phyloP scores from a whole-genome alignment of 768 basidiomycete genomes.

The Tricholoma sp. region DNA sequence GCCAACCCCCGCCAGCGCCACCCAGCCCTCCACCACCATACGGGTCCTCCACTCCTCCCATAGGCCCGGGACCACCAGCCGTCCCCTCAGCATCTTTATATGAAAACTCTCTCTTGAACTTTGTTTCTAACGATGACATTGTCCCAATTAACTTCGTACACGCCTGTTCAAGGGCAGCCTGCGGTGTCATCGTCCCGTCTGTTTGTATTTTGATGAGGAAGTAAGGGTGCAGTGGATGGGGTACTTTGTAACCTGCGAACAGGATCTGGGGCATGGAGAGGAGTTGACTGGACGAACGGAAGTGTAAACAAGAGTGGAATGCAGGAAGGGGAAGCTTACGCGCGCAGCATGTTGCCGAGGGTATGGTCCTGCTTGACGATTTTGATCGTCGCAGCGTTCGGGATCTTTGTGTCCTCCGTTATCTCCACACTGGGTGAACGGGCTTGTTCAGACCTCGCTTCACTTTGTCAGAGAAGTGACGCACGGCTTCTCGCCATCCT shows the following conservation, averaged over 20 bases:
- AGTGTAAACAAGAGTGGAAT: neutral
- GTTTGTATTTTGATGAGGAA: conserved; percentile 96
- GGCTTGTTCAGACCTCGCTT: neutral
- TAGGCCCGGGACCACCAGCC: conserved; percentile 17
- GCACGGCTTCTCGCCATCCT: conserved; percentile 92
- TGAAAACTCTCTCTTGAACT: conserved; percentile 80
- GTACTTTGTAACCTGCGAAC: conserved; percentile 97
- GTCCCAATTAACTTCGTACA: conserved; percentile 76
- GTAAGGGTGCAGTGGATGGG: conserved; percentile 91
- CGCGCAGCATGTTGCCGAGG: conserved; percentile 91
- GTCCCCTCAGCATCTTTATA: conserved; percentile 65
- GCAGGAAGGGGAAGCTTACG: conserved; percentile 45
- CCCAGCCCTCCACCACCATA: conserved; percentile 33
- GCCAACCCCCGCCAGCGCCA: conserved; percentile 15
- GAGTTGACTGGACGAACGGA: conserved; percentile 60
- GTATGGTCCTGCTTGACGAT: conserved; percentile 98
- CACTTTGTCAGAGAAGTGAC: conserved; percentile 28
- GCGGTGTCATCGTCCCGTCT: conserved; percentile 79
- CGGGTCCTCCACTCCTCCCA: conserved; percentile 36
- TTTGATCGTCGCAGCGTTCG: conserved; percentile 93
- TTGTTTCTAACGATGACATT: conserved; percentile 60
- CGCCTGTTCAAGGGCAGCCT: conserved; percentile 77
- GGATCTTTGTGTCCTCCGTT: conserved; percentile 94
- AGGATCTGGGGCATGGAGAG: conserved; percentile 82
- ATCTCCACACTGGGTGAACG: conserved; percentile 66